These are phyloP conservation scores for Hsuehochloa calcarea DNA, from an alignment of 176 grass and related monocot species.

Conservation along the genomic window DNA sequence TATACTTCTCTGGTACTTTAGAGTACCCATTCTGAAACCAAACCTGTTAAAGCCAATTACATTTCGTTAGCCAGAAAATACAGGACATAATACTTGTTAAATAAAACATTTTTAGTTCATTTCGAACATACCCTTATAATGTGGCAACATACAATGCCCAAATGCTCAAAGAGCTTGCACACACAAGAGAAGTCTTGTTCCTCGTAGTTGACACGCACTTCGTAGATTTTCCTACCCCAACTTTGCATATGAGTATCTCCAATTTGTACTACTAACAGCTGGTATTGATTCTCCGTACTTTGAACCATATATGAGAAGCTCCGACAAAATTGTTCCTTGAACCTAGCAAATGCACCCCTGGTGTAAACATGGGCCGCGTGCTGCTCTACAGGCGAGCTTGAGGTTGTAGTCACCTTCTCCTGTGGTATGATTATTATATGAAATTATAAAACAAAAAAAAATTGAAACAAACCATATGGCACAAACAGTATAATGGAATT, in stretches of 20 bases:
- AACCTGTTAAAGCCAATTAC: background rate
- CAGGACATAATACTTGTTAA: rapidly evolving
- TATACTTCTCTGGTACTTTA: background rate
- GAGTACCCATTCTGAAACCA: too few relatives aligned
- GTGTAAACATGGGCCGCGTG: background rate
- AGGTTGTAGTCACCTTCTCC: background rate
- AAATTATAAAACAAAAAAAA: background rate
- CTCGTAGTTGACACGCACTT: rapidly evolving
- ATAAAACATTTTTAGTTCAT: rapidly evolving
- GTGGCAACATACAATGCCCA: background rate
- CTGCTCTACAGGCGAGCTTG: background rate
- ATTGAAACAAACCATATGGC: too few relatives aligned
- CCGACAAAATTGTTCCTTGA: background rate
- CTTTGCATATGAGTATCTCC: background rate
- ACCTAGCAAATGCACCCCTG: background rate
- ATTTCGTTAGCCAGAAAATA: rapidly evolving
- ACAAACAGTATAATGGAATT: too few relatives aligned
- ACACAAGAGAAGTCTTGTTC: background rate
- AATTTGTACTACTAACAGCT: background rate
- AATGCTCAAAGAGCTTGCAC: background rate
- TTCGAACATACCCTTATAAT: background rate
- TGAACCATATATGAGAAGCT: background rate
- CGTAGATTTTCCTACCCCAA: background rate
- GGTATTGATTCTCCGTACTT: rapidly evolving
- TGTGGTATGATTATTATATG: background rate